Base-by-base conservation (phyloP, 2,329 filamentous ascomycete species). In the Trichoderma gracile region DNA sequence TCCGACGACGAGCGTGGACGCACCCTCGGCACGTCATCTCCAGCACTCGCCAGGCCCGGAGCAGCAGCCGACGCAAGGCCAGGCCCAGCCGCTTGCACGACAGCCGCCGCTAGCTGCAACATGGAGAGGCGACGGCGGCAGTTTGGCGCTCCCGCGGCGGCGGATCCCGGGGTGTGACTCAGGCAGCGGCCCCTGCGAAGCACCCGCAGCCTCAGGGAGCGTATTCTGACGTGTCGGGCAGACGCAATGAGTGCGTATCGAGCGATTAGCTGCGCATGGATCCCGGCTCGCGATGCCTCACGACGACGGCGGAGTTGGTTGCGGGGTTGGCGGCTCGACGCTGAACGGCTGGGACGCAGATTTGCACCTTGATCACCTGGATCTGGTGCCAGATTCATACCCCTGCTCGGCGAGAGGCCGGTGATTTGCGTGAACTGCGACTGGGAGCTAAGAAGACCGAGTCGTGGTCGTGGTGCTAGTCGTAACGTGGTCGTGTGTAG, bases 161-260 rank as follows among this genome's bases (percentile, higher is more conserved):
- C 30, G 30, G 30, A 43, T 53, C 58, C 33, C 21, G 21, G 14
- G 19, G 45, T 54, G 58, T 62, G 58, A 62, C 58, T 62, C 58
- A 62, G 49, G 49, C 58, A 54, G 33, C 58, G 21, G 45, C 38
- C 40, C 43, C 43, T 40, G 30, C 21, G 50, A 47, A 40, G 53
- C 33, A 53, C 23, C 58, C 47, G 17, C 47, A 61, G 58, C 47
- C 58, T 53, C 58, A 47, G 33, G 46, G 54, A 57, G 50, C 53
- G 52, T 21, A 57, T 23, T 52, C 61, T 64, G 61, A 64, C 61
- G 61, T 64, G 54, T 64, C 25, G 10, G 9, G 47, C 40, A 54
- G 49, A 62, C 58, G 58, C 58, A 62, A 61, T 12, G 43, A 43
- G 38, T 21, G 21, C 33, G 33, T 38, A 38, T 38, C 10, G 33